phyloP scores from a whole-genome alignment of 2,329 filamentous ascomycete species.

The Cladophialophora carrionii region DNA sequence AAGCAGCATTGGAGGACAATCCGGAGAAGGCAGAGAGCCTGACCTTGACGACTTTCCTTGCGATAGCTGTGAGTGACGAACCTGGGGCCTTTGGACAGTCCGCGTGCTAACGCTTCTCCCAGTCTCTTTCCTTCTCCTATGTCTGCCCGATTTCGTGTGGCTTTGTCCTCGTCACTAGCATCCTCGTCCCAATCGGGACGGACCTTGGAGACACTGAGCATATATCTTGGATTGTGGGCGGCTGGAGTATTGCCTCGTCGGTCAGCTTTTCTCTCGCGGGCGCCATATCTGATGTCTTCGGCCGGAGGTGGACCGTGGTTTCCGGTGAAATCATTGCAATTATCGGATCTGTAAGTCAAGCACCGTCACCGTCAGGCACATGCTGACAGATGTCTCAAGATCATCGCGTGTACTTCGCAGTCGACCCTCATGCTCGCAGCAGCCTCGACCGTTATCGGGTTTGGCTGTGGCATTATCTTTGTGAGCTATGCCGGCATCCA shows the following conservation, averaged over 20 bases:
- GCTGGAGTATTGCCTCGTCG: slow-evolving; percentile 25
- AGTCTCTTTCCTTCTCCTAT: slow-evolving; percentile 28
- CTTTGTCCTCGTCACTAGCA: slow-evolving; percentile 38
- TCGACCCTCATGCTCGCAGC: slow-evolving; percentile 45
- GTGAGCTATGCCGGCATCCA: slow-evolving; percentile 45
- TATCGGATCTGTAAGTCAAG: slow-evolving; percentile 40
- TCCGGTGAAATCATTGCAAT: slow-evolving; percentile 42
- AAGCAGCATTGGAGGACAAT: slow-evolving; percentile 31
- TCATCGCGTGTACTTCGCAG: slow-evolving; percentile 45
- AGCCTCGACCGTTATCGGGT: slow-evolving; percentile 42
- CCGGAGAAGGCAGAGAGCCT: slow-evolving; percentile 25
- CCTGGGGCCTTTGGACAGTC: neutral
- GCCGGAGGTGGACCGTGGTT: slow-evolving; percentile 43
- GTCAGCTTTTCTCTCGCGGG: slow-evolving; percentile 42
- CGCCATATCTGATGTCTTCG: slow-evolving; percentile 45
- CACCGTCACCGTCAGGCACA: neutral
- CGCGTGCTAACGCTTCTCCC: neutral
- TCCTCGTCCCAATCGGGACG: slow-evolving; percentile 25
- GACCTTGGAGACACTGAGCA: slow-evolving; percentile 24
- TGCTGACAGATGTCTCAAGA: slow-evolving; percentile 26
- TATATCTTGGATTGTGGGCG: slow-evolving; percentile 25
- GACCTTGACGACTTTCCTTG: slow-evolving; percentile 23
- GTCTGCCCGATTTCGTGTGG: slow-evolving; percentile 40
- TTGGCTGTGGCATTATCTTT: slow-evolving; percentile 47
- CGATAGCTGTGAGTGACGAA: slow-evolving; percentile 15